These are phyloP conservation scores for Neonothopanus nambi DNA, from an alignment of 1,284 basidiomycete genomes.

Conservation along the genomic window DNA sequence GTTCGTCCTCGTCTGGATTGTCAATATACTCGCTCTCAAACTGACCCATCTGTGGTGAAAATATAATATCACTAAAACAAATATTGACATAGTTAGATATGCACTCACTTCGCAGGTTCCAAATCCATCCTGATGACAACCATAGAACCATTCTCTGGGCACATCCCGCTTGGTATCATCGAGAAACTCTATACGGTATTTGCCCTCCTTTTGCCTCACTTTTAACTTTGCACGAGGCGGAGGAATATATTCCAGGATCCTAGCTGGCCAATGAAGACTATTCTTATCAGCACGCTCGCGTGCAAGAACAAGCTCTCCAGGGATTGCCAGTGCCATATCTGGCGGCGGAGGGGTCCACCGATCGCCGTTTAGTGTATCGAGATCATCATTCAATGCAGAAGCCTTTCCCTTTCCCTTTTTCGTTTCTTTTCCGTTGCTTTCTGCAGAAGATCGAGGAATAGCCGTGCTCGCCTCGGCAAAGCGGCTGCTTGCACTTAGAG, in stretches of 20 bases:
- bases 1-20: slow-evolving; percentile 38
- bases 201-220: slow-evolving; percentile 31
- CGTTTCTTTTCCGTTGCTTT: slow-evolving; percentile 24
- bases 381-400: slow-evolving; percentile 13
- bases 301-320: slow-evolving; percentile 66
- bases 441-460: slow-evolving; percentile 9
- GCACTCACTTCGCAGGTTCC: slow-evolving; percentile 54
- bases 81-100: background rate
- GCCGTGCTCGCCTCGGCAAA: slow-evolving; percentile 24
- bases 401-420: slow-evolving; percentile 20
- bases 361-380: slow-evolving; percentile 5
- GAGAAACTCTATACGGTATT: slow-evolving; percentile 56
- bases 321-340: slow-evolving; percentile 54
- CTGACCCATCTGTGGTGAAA: slow-evolving; percentile 46
- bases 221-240: slow-evolving; percentile 35
- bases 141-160: slow-evolving; percentile 54
- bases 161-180: slow-evolving; percentile 47
- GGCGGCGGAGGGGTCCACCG: slow-evolving; percentile 34
- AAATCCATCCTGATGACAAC: slow-evolving; percentile 56
- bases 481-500: slow-evolving; percentile 27
- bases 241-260: slow-evolving; percentile 53
- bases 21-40: slow-evolving; percentile 51
- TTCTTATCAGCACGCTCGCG: slow-evolving; percentile 34
- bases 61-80: slow-evolving; percentile 9
- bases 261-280: slow-evolving; percentile 63